Percentiles rank a stretch among this genome's conserved stretches.
These are phyloP conservation scores for Saccharomycopsis sp. DNA, from an alignment of 805 yeast genomes.

Conservation along the genomic window DNA sequence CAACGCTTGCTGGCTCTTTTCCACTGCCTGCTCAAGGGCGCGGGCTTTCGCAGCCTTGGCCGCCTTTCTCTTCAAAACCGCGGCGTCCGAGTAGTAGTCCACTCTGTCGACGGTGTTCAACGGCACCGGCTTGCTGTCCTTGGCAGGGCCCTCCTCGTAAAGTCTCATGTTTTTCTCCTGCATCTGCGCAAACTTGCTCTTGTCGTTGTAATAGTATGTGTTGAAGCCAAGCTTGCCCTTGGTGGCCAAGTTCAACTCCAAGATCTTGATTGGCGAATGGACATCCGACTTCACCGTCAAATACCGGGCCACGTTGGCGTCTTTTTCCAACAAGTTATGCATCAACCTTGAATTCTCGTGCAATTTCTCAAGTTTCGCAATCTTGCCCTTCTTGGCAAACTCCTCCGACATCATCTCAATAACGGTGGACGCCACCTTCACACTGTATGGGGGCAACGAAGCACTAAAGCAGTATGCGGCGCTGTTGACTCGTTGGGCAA, in stretches of 20 bases:
- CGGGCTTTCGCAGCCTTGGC: constrained; percentile 3
- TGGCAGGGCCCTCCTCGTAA: neutral
- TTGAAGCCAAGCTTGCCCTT: constrained; percentile 41
- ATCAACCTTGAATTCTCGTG: constrained; percentile 34
- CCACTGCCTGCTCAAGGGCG: constrained; percentile 22
- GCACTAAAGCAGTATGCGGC: constrained; percentile 91
- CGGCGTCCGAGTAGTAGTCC: constrained; percentile 18
- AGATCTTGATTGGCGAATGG: constrained; percentile 61
- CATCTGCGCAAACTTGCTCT: constrained; percentile 29
- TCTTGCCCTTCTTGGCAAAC: constrained; percentile 29
- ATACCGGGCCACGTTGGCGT: constrained; percentile 30
- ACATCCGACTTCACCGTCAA: constrained; percentile 47
- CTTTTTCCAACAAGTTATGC: constrained; percentile 33
- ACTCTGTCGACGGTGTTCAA: constrained; percentile 1
- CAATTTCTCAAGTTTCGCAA: constrained; percentile 29
- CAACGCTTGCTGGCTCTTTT: constrained; percentile 25
- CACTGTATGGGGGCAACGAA: constrained; percentile 85
- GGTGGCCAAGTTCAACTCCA: constrained; percentile 44
- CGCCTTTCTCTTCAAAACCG: constrained; percentile 8
- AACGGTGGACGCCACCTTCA: constrained; percentile 50
- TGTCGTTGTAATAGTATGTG: constrained; percentile 25
- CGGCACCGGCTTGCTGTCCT: neutral
- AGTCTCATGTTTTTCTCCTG: constrained; percentile 20
- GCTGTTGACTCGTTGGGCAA: constrained; percentile 87
- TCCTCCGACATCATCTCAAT: constrained; percentile 40